Evolutionary conservation across 2,329 filamentous ascomycete genomes (phyloP), one percentile per base, ranked within the genome.

Genomic region (Trichoderma koningii): DNA sequence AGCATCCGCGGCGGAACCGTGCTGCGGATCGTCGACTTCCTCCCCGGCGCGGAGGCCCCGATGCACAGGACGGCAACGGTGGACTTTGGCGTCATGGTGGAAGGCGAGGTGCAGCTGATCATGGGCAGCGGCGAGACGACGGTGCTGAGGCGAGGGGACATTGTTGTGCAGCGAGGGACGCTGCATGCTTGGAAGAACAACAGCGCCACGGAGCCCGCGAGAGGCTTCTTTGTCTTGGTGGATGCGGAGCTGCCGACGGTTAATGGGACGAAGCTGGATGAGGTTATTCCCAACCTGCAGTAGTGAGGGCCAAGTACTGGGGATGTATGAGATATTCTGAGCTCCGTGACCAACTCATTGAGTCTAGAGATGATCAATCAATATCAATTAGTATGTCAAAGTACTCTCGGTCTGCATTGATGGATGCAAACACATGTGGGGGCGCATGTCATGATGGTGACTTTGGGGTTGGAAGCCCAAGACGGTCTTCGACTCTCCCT

Each of bases 121-220:
- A 1, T 28, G 21, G 55, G n/a, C 2, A 45, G 23, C 14, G 15
- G 21, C 50, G 30, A 51, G 17, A 19, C 4, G 10, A 50, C 17
- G 2, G 30, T 60, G 19, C 14, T 50, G 6, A 28, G 12, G 45
- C 19, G 45, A 12, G 15, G 19, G n/a, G 30, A 50, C 1, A 38
- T 60, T 1, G 9, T 50, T 14, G 26, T 50, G 5, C 45, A 50
- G 30, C 30, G 45, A 42, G 9, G 21, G 17, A 50, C 45, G 12
- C 23, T 47, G 10, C 56, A 41, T 23, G 28, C 9, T 6, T 60
- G 45, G 56, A 60, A 60, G 17, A 34, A 60, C 5, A 51, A 51
- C 3, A 41, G 44, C 52, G 7, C 23, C 1, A 56, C 17, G 0
- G 53, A 45, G 17, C 9, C 30, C 28, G 53, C 53, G n/a, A 30